Evolutionary conservation across 83 land plant genomes (phyloP), one percentile per base, ranked within the genome.

Genomic region (Thuja plicata): DNA sequence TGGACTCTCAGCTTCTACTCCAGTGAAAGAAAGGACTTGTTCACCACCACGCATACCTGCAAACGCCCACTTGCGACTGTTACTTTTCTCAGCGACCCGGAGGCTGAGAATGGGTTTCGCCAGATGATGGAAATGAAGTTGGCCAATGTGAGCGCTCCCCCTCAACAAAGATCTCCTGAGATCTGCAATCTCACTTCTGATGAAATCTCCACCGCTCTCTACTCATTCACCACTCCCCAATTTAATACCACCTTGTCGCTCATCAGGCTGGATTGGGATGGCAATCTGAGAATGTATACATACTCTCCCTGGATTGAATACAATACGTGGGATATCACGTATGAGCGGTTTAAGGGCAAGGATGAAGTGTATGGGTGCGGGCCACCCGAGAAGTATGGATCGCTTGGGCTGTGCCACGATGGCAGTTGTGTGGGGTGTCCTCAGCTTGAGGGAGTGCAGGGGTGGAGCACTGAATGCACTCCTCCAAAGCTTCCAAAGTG

Each of bases 211-310:
- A n/a, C 45, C 8, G 90, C 86, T 0, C 16, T 34, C 15, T 71
- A 19, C 38, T n/a, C 43, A 8, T 46, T 90, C 86, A 88, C 21
- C 8, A 57, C 89, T 48, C 90, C 92, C 21, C 89, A 87, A 54
- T 90, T 89, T 91, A 88, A 91, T 88, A 55, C 85, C 83, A 89
- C 92, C 2, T 71, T 85, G 1, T 88, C 95, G 4, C 54, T 91
- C 43, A 78, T 94, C 1, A 74, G 94, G 24, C 46, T 92, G 3
- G 92, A 84, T n/a, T 46, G 79, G 3, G 94, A 92, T 40, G 95
- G 95, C 0, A 92, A 91, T 81, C 87, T 94, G 11, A 88, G 66
- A 79, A 35, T 89, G 30, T 90, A 85, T 74, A 92, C 95, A 0
- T 92, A 88, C 90, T 10, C 89, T 38, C 88, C 77, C 52, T 50